A percentile compares a stretch with the other conserved stretches of the same genome.
Conservation (phyloP, 202 grass and related monocot genomes). For the Dendrocalamus latiflorus region DNA sequence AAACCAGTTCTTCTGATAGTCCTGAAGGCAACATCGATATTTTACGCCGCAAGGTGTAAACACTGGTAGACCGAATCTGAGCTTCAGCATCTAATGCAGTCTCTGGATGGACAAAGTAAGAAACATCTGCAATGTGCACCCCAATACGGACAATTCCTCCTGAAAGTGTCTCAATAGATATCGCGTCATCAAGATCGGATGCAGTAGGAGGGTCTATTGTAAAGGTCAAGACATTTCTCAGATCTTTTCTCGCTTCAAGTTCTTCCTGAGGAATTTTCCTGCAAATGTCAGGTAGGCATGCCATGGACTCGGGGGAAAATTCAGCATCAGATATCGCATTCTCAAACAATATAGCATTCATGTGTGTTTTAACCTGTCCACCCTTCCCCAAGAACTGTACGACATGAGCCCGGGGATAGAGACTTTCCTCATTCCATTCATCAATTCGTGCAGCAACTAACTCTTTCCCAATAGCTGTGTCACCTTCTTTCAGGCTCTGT, state of each 20-base stretch:
- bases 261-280: slow-evolving; percentile 78
- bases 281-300: slow-evolving; percentile 54
- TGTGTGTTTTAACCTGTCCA: slow-evolving; percentile 72
- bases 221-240: slow-evolving; percentile 66
- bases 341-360: slow-evolving; percentile 89
- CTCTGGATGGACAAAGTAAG: slow-evolving; percentile 82
- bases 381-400: slow-evolving; percentile 65
- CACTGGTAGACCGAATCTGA: slow-evolving; percentile 75
- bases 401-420: slow-evolving; percentile 56
- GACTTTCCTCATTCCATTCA: slow-evolving; percentile 76
- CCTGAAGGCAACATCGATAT: slow-evolving; percentile 79
- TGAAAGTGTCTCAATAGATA: slow-evolving; percentile 37
- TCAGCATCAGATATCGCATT: slow-evolving; percentile 55
- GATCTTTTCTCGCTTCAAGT: slow-evolving; percentile 67
- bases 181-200: slow-evolving; percentile 77
- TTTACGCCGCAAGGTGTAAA: slow-evolving; percentile 70
- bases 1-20: slow-evolving; percentile 64
- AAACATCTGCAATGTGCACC: slow-evolving; percentile 94
- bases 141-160: slow-evolving; percentile 69
- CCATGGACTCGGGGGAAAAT: slow-evolving; percentile 58
- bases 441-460: slow-evolving; percentile 74
- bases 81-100: slow-evolving; percentile 85
- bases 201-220: slow-evolving; percentile 89
- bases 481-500: slow-evolving; percentile 55
- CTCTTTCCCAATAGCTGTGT: slow-evolving; percentile 51